phyloP scores from a whole-genome alignment of 1,284 basidiomycete genomes.

The Xerocomus nothofagi region DNA sequence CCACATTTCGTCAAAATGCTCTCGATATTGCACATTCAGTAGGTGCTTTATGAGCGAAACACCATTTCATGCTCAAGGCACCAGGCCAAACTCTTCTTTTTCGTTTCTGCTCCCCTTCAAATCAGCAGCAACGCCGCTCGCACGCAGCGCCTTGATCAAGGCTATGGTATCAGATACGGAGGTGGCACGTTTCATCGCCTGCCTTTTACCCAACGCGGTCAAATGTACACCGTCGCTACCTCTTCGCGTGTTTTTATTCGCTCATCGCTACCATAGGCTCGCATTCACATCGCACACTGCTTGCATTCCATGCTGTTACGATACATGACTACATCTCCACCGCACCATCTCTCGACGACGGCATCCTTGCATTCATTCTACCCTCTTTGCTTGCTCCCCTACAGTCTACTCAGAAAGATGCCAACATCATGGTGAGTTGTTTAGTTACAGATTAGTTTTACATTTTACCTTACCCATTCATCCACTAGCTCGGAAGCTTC shows the following conservation, averaged over 20 bases:
- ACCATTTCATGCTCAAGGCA: conserved; percentile 5
- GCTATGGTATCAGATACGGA: conserved; percentile 76
- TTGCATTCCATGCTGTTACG: conserved; percentile 83
- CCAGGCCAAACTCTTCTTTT: conserved; percentile 53
- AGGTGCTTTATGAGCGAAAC: conserved; percentile 23
- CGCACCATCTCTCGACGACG: conserved; percentile 57
- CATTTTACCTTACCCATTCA: neutral
- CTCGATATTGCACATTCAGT: conserved; percentile 81
- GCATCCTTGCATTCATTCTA: conserved; percentile 58
- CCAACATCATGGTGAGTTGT: conserved; percentile 55
- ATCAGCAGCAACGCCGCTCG: conserved; percentile 69
- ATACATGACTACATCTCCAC: conserved; percentile 79
- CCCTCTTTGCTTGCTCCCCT: conserved; percentile 62
- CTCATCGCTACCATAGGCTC: conserved; percentile 22
- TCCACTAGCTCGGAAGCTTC: conserved; percentile 65
- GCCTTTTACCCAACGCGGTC: conserved; percentile 62
- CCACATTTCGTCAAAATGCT: conserved; percentile 94
- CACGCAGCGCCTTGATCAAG: conserved; percentile 64
- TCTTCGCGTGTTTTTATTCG: neutral
- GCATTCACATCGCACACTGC: conserved; percentile 66
- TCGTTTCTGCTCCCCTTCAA: conserved; percentile 75
- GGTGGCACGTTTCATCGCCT: conserved; percentile 69
- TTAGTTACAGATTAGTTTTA: neutral
- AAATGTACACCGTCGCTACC: conserved; percentile 39
- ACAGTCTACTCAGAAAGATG: conserved; percentile 39